Evolutionary conservation across 441 rosid species (phyloP).

Genomic region (Adansonia gregorii): DNA sequence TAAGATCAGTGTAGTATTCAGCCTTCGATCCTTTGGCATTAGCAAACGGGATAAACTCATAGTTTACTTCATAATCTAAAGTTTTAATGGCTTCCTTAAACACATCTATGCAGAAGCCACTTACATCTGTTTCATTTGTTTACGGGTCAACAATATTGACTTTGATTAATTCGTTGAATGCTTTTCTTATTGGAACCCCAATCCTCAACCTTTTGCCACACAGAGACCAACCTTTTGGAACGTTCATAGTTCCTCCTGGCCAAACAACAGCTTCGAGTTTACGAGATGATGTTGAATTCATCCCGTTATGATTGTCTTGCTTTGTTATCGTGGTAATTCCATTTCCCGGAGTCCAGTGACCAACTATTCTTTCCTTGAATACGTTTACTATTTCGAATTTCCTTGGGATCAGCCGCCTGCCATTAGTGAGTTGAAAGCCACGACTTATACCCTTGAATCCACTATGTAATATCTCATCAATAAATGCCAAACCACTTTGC

Average conservation of each 20-base stretch:
- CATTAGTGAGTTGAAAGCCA: conserved; percentile 33
- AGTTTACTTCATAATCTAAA: conserved; percentile 29
- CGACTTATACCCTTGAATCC: conserved; percentile 44
- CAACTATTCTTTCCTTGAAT: conserved; percentile 20
- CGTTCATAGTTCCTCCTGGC: conserved; percentile 14
- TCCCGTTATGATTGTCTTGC: neutral
- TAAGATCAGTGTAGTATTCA: conserved; percentile 35
- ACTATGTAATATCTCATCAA: conserved; percentile 30
- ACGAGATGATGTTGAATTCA: neutral
- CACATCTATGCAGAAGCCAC: conserved; percentile 47
- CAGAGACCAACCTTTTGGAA: conserved; percentile 22
- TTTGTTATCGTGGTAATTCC: neutral
- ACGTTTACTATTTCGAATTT: conserved; percentile 47
- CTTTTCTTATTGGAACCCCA: neutral
- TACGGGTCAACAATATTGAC: conserved; percentile 24
- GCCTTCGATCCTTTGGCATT: conserved; percentile 22
- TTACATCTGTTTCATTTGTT: conserved; percentile 21
- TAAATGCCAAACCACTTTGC: conserved; percentile 25
- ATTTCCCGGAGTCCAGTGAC: neutral
- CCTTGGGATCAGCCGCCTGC: conserved; percentile 24
- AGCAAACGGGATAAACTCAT: conserved; percentile 39
- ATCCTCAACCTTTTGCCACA: conserved; percentile 6
- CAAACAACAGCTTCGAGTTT: conserved; percentile 6
- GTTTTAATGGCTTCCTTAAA: conserved; percentile 34
- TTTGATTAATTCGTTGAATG: conserved; percentile 29